Conservation (phyloP, 2,329 filamentous ascomycete species). For the Ustilaginoidea virens region DNA sequence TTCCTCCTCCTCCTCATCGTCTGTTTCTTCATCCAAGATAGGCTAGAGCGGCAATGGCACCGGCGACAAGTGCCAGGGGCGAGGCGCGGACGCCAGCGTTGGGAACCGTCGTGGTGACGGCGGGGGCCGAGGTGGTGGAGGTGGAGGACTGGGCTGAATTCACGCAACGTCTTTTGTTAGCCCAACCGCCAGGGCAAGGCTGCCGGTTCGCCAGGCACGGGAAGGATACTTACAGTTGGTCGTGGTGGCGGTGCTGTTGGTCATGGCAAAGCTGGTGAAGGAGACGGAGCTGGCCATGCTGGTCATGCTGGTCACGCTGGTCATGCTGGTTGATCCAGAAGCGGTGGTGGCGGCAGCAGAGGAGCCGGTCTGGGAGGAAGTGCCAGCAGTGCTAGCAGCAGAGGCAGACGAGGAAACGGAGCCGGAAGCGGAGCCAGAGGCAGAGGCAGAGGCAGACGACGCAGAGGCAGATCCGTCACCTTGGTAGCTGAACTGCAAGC, state of each 20-base stretch:
- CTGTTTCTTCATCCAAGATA: constrained; percentile 19
- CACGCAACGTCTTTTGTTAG: background rate
- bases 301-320: constrained; percentile 3
- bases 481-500: constrained; percentile 14
- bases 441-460: constrained; percentile 7
- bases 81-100: constrained; percentile 16
- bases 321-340: constrained; percentile 3
- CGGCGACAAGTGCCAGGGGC: constrained; percentile 17
- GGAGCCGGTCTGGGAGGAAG: constrained; percentile 4
- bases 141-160: constrained; percentile 2
- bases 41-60: constrained; percentile 18
- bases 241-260: background rate
- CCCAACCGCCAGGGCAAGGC: background rate
- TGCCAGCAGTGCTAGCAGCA: constrained; percentile 4
- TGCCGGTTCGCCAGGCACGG: no score
- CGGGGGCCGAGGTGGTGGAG: constrained; percentile 2
- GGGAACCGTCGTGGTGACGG: constrained; percentile 12
- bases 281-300: constrained; percentile 2
- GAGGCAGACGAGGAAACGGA: constrained; percentile 4
- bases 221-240: constrained; percentile 1
- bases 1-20: no score
- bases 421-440: constrained; percentile 4
- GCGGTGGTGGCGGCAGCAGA: constrained; percentile 5
- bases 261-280: constrained; percentile 4
- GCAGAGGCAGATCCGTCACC: no score